phyloP scores from a whole-genome alignment of 140 eudicot species.

The Stevia rebaudiana region DNA sequence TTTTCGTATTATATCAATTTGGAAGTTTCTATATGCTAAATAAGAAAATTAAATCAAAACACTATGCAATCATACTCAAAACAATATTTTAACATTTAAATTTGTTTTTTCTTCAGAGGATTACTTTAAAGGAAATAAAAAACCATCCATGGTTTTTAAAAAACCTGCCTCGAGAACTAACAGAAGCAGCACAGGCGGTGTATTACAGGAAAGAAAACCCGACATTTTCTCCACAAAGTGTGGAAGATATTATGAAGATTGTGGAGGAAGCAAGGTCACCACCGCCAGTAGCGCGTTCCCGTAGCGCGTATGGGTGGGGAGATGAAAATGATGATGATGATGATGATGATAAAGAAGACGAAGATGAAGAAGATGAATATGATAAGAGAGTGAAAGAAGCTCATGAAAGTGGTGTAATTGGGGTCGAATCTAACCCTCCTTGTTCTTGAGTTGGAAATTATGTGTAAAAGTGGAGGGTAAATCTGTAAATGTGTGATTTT shows the following conservation, averaged over 20 bases:
- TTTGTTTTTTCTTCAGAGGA: conserved; percentile 46
- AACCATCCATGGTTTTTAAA: conserved; percentile 91
- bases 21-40: no score
- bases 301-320: conserved; percentile 80
- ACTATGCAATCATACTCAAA: no score
- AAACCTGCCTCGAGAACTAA: conserved; percentile 52
- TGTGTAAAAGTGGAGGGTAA: conserved; percentile 38
- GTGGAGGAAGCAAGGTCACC: conserved; percentile 75
- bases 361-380: conserved; percentile 51
- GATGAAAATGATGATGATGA: conserved; percentile 33
- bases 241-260: conserved; percentile 36
- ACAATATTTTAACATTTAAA: no score
- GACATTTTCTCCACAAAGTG: background rate
- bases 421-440: conserved; percentile 11
- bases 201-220: conserved; percentile 13
- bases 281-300: conserved; percentile 58
- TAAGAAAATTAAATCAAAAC: no score
- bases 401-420: conserved; percentile 76
- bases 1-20: no score
- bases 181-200: conserved; percentile 34
- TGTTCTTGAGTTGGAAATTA: background rate
- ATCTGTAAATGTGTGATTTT: conserved; percentile 33
- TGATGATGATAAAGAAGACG: conserved; percentile 45
- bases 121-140: conserved; percentile 74
- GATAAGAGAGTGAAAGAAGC: conserved; percentile 77